A percentile compares a stretch with the other conserved stretches of the same genome.
Conservation (phyloP, 345 rosid genomes). For the Eutrema heterophyllum region DNA sequence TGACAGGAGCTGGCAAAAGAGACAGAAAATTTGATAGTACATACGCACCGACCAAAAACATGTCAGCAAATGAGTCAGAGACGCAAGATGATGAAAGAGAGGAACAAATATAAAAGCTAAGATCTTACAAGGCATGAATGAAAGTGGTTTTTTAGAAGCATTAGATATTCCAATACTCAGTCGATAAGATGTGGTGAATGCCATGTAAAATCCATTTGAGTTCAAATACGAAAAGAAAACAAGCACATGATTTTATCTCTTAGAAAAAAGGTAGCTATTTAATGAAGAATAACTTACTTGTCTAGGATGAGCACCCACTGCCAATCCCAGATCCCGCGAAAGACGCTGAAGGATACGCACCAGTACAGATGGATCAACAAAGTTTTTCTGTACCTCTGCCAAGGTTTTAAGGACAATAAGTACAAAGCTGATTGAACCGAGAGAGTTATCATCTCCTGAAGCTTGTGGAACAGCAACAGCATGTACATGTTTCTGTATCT, state of each 20-base stretch:
- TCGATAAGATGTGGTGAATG: not conserved
- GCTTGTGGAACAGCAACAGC: slow-evolving; percentile 55
- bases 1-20: slow-evolving; percentile 8
- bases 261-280: not conserved
- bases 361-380: slow-evolving; percentile 64
- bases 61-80: not conserved
- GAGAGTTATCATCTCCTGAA: slow-evolving; percentile 67
- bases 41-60: not conserved
- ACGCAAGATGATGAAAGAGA: not conserved
- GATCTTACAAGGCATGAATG: slow-evolving; percentile 7
- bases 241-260: not conserved
- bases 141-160: not conserved
- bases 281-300: slow-evolving; percentile 53
- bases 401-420: slow-evolving; percentile 81
- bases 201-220: slow-evolving; percentile 10
- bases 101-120: not conserved
- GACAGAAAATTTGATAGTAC: slow-evolving; percentile 9
- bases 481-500: slow-evolving; percentile 75
- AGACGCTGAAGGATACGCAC: slow-evolving; percentile 81
- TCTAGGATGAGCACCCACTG: slow-evolving; percentile 68
- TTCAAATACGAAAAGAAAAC: slow-evolving; percentile 2
- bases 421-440: slow-evolving; percentile 74
- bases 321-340: slow-evolving; percentile 81
- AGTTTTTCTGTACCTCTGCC: slow-evolving; percentile 73
- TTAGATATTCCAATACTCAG: not conserved